Evolutionary conservation across 129 eudicot genomes (phyloP).

Genomic region (Flaveria bidentis): DNA sequence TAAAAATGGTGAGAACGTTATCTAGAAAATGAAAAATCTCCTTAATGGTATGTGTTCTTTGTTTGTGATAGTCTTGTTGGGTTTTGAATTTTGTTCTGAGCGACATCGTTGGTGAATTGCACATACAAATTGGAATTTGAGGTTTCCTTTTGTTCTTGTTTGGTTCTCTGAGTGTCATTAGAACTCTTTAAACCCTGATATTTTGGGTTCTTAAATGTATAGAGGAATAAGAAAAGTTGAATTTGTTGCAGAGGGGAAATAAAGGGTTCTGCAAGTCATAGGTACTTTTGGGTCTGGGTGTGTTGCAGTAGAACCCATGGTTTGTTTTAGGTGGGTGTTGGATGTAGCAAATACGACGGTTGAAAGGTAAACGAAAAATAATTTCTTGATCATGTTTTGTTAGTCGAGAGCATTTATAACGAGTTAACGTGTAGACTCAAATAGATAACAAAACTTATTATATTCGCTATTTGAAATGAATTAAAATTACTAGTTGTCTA

Average conservation of each 20-base stretch:
- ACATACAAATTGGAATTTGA: slow-evolving; percentile 35
- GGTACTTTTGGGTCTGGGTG: slow-evolving; percentile 4
- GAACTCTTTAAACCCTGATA: slow-evolving; percentile 1
- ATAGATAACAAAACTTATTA: too few species aligned
- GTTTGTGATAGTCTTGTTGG: slow-evolving; percentile 25
- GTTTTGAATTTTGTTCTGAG: slow-evolving; percentile 13
- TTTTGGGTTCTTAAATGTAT: slow-evolving; percentile 6
- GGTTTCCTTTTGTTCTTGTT: slow-evolving; percentile 6
- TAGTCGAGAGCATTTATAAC: neutral
- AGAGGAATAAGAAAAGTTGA: neutral
- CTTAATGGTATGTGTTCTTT: slow-evolving; percentile 8
- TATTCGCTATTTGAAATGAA: too few species aligned
- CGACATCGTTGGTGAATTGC: slow-evolving; percentile 22
- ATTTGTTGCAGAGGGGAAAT: neutral
- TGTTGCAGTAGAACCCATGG: neutral
- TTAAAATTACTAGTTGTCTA: too few species aligned
- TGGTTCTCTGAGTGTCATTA: slow-evolving; percentile 6
- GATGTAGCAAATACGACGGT: neutral
- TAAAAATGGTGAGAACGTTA: slow-evolving; percentile 26
- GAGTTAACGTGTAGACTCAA: neutral
- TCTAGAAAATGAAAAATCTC: slow-evolving; percentile 15
- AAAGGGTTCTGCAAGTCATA: neutral
- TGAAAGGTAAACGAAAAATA: neutral
- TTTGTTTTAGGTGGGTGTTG: neutral
- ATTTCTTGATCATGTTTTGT: neutral